Conservation (phyloP, 192 early-diverging fungal species). For the Coemansia sp. region DNA sequence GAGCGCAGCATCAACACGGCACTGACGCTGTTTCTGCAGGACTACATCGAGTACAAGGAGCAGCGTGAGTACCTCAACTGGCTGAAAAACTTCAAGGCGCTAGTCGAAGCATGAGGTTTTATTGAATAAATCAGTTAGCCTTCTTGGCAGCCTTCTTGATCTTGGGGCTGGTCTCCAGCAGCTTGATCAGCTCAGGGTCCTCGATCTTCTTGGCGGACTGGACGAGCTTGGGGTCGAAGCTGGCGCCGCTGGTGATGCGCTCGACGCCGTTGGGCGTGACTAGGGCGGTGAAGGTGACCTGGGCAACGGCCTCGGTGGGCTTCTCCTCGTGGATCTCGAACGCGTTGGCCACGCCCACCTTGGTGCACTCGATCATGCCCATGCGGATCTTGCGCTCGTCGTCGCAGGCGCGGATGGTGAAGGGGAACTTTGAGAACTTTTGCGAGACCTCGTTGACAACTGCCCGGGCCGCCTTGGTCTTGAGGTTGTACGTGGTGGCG, state of each 20-base stretch:
- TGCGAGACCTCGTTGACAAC: conserved; percentile 72
- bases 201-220: conserved; percentile 85
- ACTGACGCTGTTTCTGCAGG: conserved; percentile 80
- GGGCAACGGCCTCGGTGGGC: conserved; percentile 75
- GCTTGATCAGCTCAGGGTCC: conserved; percentile 71
- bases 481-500: conserved; percentile 73
- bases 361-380: conserved; percentile 87
- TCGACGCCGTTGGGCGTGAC: conserved; percentile 84
- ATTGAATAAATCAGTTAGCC: conserved; percentile 3
- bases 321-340: conserved; percentile 85
- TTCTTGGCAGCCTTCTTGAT: conserved; percentile 50
- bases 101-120: conserved; percentile 58
- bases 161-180: conserved; percentile 62
- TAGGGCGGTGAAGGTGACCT: conserved; percentile 90
- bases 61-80: conserved; percentile 89
- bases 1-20: conserved; percentile 87
- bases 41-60: conserved; percentile 93
- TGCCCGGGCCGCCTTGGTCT: conserved; percentile 79
- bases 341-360: conserved; percentile 75
- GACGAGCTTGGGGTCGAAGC: conserved; percentile 72
- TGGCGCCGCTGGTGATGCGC: conserved; percentile 70
- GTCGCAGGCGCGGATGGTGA: conserved; percentile 77
- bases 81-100: conserved; percentile 76
- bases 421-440: conserved; percentile 84
- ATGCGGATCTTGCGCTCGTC: conserved; percentile 91